Base-by-base conservation (phyloP, 495 filamentous ascomycete species). In the Sabuloglossum arenarium region DNA sequence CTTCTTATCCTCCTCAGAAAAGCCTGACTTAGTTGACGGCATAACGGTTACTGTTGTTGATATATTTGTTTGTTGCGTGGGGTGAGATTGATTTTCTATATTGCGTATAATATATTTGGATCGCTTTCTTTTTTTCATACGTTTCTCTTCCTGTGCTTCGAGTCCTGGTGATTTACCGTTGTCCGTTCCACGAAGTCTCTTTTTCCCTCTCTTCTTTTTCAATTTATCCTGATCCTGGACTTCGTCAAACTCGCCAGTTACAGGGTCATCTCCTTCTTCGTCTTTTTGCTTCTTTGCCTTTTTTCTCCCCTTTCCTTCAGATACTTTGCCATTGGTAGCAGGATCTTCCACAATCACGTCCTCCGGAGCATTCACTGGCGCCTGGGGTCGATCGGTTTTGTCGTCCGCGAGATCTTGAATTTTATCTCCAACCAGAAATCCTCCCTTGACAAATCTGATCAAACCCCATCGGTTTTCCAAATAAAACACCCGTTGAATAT, bases 381-480 rank as follows among this genome's bases (percentile, higher is more conserved):
- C 9, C 62, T 61, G 6, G 51, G 42, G 19, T 52, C 60, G 11
- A 21, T 55, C 23, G 59, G 21, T 50, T 61, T 64, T 6, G 56
- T 57, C 55, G 67, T 61, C 61, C 29, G 63, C 55, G 56, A 60
- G 61, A 27, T 62, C 64, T 52, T 67, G 60, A 52, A 71, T 71
- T 59, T 77, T 75, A 59, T 88, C 83, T 42, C 85, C 85, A 31
- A 82, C 79, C 58, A 95, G 65, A 53, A 85, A 75, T 1, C 88
- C 88, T 45, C 85, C 90, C 53, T 72, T 77, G 25, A 97, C 81
- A 66, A 96, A 97, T 49, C 75, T 74, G 66, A 91, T 81, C 24
- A 73, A 70, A 12, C 84, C 86, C 69, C 79, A 83, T 66, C 80
- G 87, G 64, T 72, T 71, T 58, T 81, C 75, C 28, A 79, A 70